Evolutionary conservation across 1,284 basidiomycete genomes (phyloP), one percentile per base, ranked within the genome.

Genomic region (Sparassis latifolia): DNA sequence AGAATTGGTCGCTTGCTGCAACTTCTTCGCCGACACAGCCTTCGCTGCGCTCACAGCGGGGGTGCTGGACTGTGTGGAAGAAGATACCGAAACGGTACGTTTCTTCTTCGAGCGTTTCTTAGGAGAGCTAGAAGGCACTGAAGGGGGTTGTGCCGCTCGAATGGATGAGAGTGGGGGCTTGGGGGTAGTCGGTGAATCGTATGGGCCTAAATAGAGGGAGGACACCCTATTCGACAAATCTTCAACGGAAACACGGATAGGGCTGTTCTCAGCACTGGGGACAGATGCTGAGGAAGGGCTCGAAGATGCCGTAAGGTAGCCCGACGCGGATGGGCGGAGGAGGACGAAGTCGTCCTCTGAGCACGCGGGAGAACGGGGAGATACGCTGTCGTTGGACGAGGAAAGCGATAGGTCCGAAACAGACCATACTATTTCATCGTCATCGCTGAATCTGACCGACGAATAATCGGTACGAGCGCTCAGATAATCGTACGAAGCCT

Each of bases 391-490:
- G 50, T 52, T 55, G 55, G 35, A 57, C 59, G 56, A 55, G 45
- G 58, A 61, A 40, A 59, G 53, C 7, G 59, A 59, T 10, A 58
- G 50, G 48, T 60, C 65, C 5, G 74, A 70, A 42, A 74, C 61
- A 42, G 63, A 67, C 70, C 76, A 82, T 29, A 83, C 75, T 48
- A 84, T 78, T 59, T 82, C 78, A 52, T 83, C 80, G 12, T 73
- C 75, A 51, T 57, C 58, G 31, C 58, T 60, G 50, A 61, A 50
- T 47, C 55, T 55, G 45, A 50, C 54, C 49, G 59, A 62, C 2
- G 63, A 62, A 44, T 63, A 52, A 38, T 52, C 52, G 31, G 58
- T 54, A 45, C 59, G 56, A 33, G 53, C 52, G 10, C 67, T 67
- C 52, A 67, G 66, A 48, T 64, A 65, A 44, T 64, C 61, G 52